Evolutionary conservation across 2,329 filamentous ascomycete genomes (phyloP), one percentile per base, ranked within the genome.

Genomic region (Colletotrichum costaricense): DNA sequence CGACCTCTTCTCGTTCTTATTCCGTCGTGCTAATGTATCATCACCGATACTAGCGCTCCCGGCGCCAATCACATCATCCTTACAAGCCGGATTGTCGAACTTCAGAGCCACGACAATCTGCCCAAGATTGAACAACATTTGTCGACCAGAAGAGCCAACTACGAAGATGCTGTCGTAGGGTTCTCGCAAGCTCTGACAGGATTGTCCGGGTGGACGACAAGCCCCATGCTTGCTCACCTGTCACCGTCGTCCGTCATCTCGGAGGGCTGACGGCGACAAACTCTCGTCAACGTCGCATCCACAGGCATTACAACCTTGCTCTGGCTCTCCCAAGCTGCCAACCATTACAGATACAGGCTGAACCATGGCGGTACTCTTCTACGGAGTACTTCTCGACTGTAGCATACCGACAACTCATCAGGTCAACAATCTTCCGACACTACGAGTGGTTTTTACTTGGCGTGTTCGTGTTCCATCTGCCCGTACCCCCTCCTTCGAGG

Each of bases 231-330:
- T 63, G 63, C 33, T 72, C 64, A 46, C 46, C 63, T 63, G 49
- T 56, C 68, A 70, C 68, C 30, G 26, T 46, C 38, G 28, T 60
- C 69, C 57, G 63, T 72, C 63, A 63, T 62, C 19, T 52, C 57
- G 57, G 63, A 63, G 67, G 69, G 63, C 69, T 72, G 49, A 38
- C 42, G 69, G 57, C 57, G 26, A 71, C 33, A 55, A 70, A 67
- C 46, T 57, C 56, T 67, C 57, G 19, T 60, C 56, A n/a, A 71
- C 63, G 28, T 69, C 52, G 52, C 54, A 46, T 35, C 42, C 65
- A 58, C 54, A 42, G 38, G 22, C 58, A 26, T 26, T 49, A 58
- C 42, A n/a, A 63, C 69, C 7, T 52, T 38, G 11, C 46, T 24
- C 33, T 35, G 22, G 11, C 58, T 57, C 5, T 16, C 35, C 28